A percentile compares a stretch with the other conserved stretches of the same genome.
These are phyloP conservation scores for Singerocomus inundabilis DNA, from an alignment of 1,284 basidiomycete species.

Conservation along the genomic window DNA sequence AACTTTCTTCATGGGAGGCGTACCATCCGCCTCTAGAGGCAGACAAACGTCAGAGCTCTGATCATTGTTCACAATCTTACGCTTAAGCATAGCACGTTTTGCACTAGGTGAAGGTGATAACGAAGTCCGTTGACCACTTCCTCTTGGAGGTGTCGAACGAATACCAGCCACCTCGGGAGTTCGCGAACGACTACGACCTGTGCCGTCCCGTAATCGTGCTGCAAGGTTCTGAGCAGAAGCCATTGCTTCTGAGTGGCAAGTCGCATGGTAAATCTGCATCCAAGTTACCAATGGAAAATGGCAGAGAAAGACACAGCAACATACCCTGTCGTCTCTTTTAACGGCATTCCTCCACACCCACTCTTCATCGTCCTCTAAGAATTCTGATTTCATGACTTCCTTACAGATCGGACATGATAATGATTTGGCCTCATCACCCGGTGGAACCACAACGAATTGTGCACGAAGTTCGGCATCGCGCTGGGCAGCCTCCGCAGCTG, in stretches of 20 bases:
- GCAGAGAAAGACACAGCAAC: constrained; percentile 30
- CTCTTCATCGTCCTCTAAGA: constrained; percentile 95
- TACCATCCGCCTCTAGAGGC: constrained; percentile 39
- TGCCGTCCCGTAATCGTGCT: constrained; percentile 61
- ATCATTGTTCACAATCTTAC: constrained; percentile 62
- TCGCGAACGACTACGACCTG: constrained; percentile 62
- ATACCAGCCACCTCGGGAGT: constrained; percentile 57
- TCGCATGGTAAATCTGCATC: constrained; percentile 82
- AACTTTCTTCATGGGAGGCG: constrained; percentile 59
- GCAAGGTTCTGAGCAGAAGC: constrained; percentile 60
- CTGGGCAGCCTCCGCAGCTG: constrained; percentile 67
- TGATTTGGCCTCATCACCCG: constrained; percentile 77
- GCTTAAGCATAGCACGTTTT: constrained; percentile 57
- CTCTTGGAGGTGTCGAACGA: constrained; percentile 47
- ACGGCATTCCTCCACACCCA: constrained; percentile 98
- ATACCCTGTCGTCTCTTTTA: constrained; percentile 76
- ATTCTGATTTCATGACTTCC: constrained; percentile 90
- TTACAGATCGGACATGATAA: constrained; percentile 96
- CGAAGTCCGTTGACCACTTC: constrained; percentile 31
- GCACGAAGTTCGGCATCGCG: constrained; percentile 73
- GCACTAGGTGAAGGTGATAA: constrained; percentile 50
- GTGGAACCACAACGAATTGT: constrained; percentile 84
- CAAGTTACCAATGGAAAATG: background rate
- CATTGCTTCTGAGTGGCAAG: constrained; percentile 82
- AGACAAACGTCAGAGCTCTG: constrained; percentile 30